Base-by-base conservation (phyloP, 2,329 filamentous ascomycete species). In the Xylaria multiplex region DNA sequence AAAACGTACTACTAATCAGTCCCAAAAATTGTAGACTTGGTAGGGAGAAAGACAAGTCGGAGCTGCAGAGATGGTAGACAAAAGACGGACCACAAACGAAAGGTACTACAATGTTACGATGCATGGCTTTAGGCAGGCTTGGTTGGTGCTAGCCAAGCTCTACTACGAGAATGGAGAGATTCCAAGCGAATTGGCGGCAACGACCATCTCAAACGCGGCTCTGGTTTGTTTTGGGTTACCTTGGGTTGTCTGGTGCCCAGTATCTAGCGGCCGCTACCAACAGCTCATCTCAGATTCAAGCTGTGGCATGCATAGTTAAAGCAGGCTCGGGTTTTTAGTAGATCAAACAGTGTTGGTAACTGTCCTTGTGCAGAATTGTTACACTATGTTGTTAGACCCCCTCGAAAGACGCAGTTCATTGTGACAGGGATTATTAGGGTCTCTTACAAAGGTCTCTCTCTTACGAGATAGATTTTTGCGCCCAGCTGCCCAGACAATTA, bases 271-370 rank as follows among this genome's bases (percentile, higher is more conserved):
- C 37, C 11, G 13, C 37, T 40, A 14, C 4, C 37, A 3, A 40
- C 37, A 40, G 37, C 11, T 40, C 37, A 40, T 11, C 9, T 14
- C 37, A 40, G 37, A 40, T 40, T n/a, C 24, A 14, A 45, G 45
- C 45, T 46, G 53, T 27, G 32, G 13, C 14, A 42, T 7, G 13
- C 14, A 40, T 52, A 19, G 37, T 27, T 27, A 7, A 30, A 30
- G 35, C 50, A 42, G 62, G 56, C 43, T 59, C 45, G 46, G 60
- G 43, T 13, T 40, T 27, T 35, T 45, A 43, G 59, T 32, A 35
- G 64, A 66, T 66, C 59, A 66, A 66, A 66, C 64, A 14, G 16
- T 24, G 43, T n/a, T 56, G 54, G 43, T 14, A 46, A 40, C 35
- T 1, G 19, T 50, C 22, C 24, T 59, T 16, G 56, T 50, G 48